Conservation (phyloP, 441 rosid species). For the Biscutella auriculata region DNA sequence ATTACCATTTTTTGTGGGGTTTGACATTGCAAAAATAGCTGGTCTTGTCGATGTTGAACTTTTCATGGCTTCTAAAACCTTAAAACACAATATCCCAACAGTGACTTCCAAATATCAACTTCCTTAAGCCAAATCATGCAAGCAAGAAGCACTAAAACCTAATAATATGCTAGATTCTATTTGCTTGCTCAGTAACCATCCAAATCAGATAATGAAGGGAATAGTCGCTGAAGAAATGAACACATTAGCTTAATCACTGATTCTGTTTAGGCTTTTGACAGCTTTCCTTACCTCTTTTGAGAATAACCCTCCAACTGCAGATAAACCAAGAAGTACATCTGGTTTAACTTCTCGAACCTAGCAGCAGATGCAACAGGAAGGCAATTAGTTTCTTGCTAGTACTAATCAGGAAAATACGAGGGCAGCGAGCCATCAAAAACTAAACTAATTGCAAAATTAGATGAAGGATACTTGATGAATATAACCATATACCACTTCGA, state of each 20-base stretch:
- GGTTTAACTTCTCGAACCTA: slow-evolving; percentile 94
- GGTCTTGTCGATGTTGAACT: slow-evolving; percentile 94
- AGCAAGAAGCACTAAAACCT: slow-evolving; percentile 9
- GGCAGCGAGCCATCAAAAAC: neutral
- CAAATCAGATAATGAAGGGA: neutral
- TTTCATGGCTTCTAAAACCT: slow-evolving; percentile 95
- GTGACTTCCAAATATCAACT: neutral
- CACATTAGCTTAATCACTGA: neutral
- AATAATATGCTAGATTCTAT: neutral
- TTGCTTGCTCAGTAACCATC: neutral
- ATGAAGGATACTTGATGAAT: neutral
- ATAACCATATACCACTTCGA: slow-evolving; percentile 74
- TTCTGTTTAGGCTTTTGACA: slow-evolving; percentile 3
- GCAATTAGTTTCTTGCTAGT: neutral
- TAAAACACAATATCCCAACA: slow-evolving; percentile 12
- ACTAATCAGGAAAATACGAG: neutral
- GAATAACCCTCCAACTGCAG: slow-evolving; percentile 97
- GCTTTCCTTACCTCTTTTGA: slow-evolving; percentile 70
- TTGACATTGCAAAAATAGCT: slow-evolving; percentile 97
- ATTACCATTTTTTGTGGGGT: slow-evolving; percentile 90
- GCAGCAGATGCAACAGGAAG: slow-evolving; percentile 14
- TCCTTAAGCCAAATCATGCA: neutral
- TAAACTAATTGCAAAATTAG: slow-evolving; percentile 3
- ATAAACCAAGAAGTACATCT: slow-evolving; percentile 97
- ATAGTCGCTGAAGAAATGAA: neutral